Percentiles rank a stretch among this genome's conserved stretches.
Evolutionary conservation across 495 filamentous ascomycete genomes (phyloP).

Genomic region (Glarea lozoyensis): DNA sequence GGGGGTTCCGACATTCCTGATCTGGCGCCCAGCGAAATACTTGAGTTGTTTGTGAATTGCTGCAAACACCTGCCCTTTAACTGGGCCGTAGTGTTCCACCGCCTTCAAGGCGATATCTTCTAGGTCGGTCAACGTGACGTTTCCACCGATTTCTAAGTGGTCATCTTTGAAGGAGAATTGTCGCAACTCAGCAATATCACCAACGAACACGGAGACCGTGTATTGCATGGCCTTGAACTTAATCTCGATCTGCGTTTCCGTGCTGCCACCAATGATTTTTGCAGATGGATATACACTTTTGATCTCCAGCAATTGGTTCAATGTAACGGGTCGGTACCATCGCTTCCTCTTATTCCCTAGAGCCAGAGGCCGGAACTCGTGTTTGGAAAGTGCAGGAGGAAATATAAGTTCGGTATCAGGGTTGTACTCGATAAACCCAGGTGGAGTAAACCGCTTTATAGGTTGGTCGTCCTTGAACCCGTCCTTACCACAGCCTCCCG

Average conservation of each 20-base stretch:
- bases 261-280: slow-evolving; percentile 93
- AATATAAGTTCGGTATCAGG: slow-evolving; percentile 94
- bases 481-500: slow-evolving; percentile 50
- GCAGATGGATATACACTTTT: slow-evolving; percentile 77
- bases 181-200: slow-evolving; percentile 82
- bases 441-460: slow-evolving; percentile 64
- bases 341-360: slow-evolving; percentile 93
- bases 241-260: slow-evolving; percentile 95
- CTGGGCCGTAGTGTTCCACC: slow-evolving; percentile 67
- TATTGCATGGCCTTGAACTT: slow-evolving; percentile 97
- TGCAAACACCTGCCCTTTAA: slow-evolving; percentile 60
- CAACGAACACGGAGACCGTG: slow-evolving; percentile 79
- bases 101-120: slow-evolving; percentile 67
- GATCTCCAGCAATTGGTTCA: slow-evolving; percentile 84
- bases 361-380: slow-evolving; percentile 70
- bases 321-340: slow-evolving; percentile 84
- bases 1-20: slow-evolving; percentile 92
- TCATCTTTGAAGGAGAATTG: slow-evolving; percentile 73
- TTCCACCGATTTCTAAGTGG: slow-evolving; percentile 80
- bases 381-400: slow-evolving; percentile 71
- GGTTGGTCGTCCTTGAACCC: slow-evolving; percentile 29
- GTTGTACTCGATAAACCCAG: slow-evolving; percentile 86
- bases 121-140: slow-evolving; percentile 80
- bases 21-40: slow-evolving; percentile 94
- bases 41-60: slow-evolving; percentile 71